phyloP scores from a whole-genome alignment of 208 protist species.

The Acanthamoeba lenticulata region DNA sequence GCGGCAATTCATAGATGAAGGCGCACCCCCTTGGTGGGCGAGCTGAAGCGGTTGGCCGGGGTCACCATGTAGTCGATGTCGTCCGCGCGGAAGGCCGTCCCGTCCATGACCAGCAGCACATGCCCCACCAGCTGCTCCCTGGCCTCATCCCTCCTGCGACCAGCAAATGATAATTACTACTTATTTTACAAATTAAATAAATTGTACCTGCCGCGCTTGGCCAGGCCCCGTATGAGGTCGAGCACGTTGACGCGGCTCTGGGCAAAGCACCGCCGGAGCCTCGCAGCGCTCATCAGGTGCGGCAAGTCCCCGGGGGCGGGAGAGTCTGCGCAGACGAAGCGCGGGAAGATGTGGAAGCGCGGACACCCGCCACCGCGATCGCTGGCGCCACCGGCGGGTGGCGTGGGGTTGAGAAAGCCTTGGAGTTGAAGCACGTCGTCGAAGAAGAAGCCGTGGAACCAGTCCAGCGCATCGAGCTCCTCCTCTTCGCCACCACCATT shows the following conservation, averaged over 20 bases:
- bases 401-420: not conserved
- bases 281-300: not conserved
- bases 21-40: not conserved
- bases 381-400: not conserved
- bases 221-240: not conserved
- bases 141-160: not conserved
- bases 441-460: conserved; percentile 30
- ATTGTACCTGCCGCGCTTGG: not conserved
- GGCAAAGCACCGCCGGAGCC: not conserved
- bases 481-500: not conserved
- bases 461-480: not conserved
- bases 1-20: not conserved
- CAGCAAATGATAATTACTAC: not conserved
- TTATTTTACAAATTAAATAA: too few relatives aligned
- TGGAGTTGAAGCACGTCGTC: not conserved
- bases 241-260: not conserved
- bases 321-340: not conserved
- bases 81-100: not conserved
- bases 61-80: not conserved
- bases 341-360: conserved; percentile 6
- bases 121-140: not conserved
- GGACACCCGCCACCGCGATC: not conserved
- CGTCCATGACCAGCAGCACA: not conserved
- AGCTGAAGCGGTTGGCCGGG: not conserved
- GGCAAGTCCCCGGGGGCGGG: too few relatives aligned